Percentiles rank a stretch among this genome's conserved stretches.
Evolutionary conservation across 352 stramenopile genomes (phyloP).

Genomic region (Phytophthora pistaciae): DNA sequence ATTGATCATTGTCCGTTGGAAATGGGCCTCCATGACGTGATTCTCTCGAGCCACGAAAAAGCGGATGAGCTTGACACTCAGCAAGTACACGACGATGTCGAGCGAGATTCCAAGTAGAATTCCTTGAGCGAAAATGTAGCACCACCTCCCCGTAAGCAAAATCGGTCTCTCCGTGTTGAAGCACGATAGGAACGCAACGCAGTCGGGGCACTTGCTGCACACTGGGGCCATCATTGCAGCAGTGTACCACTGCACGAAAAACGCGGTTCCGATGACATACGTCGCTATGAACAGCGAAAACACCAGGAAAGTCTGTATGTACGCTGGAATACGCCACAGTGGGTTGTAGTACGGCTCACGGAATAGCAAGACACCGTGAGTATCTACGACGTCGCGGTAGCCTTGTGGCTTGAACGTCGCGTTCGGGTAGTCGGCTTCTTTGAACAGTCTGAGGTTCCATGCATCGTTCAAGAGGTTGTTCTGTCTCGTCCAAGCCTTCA

Average conservation of each 20-base stretch:
- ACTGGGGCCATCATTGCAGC: conserved; percentile 87
- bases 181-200: conserved; percentile 81
- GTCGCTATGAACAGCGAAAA: conserved; percentile 84
- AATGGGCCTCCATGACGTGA: conserved; percentile 82
- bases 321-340: conserved; percentile 78
- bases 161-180: conserved; percentile 81
- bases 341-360: conserved; percentile 88
- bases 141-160: conserved; percentile 81
- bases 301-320: conserved; percentile 84
- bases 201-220: conserved; percentile 79
- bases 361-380: conserved; percentile 74
- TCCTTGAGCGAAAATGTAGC: conserved; percentile 87
- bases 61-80: conserved; percentile 86
- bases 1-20: conserved; percentile 88
- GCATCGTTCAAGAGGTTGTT: conserved; percentile 85
- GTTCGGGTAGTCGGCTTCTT: conserved; percentile 89
- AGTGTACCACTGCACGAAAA: conserved; percentile 91
- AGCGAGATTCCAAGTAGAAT: conserved; percentile 85
- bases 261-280: conserved; percentile 82
- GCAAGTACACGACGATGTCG: conserved; percentile 85
- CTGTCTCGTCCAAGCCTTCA: conserved; percentile 82
- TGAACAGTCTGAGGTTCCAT: conserved; percentile 88
- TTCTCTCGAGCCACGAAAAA: conserved; percentile 89
- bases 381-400: conserved; percentile 82
- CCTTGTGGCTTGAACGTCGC: conserved; percentile 78